phyloP scores from a whole-genome alignment of 305 asterid species.

The Fraxinus albicans region DNA sequence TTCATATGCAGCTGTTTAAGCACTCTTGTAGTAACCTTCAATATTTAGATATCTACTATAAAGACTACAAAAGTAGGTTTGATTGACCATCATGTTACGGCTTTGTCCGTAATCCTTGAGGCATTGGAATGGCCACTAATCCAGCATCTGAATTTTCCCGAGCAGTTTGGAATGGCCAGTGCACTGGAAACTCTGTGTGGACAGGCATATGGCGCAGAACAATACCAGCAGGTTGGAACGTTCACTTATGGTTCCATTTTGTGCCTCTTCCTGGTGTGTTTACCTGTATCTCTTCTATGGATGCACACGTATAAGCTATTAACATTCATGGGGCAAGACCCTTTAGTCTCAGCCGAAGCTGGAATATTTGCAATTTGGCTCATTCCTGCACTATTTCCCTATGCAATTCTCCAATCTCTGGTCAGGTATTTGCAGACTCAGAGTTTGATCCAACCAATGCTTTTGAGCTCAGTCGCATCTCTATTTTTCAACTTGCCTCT shows the following conservation, averaged over 20 bases:
- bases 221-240: constrained; percentile 27
- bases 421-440: constrained; percentile 32
- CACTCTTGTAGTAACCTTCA: background rate
- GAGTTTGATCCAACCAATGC: constrained; percentile 35
- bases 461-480: constrained; percentile 27
- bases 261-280: constrained; percentile 29
- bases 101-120: background rate
- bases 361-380: constrained; percentile 33
- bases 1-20: too few relatives aligned
- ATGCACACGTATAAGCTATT: constrained; percentile 23
- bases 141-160: background rate
- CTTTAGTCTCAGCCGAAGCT: constrained; percentile 36
- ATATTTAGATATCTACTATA: background rate
- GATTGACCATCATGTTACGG: background rate
- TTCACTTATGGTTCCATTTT: constrained; percentile 28
- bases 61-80: background rate
- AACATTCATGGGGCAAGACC: constrained; percentile 36
- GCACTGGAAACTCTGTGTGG: constrained; percentile 45
- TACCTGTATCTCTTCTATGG: constrained; percentile 33
- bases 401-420: constrained; percentile 32
- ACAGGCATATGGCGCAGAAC: constrained; percentile 42
- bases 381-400: constrained; percentile 34
- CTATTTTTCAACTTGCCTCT: constrained; percentile 25
- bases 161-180: constrained; percentile 39
- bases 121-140: background rate